phyloP scores from a whole-genome alignment of 306 rosid species.

The Prosopis cineraria region DNA sequence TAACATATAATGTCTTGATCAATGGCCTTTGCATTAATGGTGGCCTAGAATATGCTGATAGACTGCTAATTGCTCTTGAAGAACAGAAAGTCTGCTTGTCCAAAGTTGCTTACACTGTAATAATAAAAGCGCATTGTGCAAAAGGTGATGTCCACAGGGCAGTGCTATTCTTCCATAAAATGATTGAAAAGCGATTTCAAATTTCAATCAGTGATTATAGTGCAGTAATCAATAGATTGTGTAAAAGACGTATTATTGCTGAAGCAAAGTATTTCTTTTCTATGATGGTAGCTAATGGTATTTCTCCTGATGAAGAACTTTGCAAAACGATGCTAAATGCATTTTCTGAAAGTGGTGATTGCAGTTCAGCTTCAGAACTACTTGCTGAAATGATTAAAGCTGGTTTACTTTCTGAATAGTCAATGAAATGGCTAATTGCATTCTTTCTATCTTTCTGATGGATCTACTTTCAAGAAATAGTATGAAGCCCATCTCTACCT shows the following conservation, averaged over 20 bases:
- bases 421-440: conserved; percentile 14
- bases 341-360: conserved; percentile 35
- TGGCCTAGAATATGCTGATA: conserved; percentile 49
- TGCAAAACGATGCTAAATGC: conserved; percentile 49
- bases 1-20: conserved; percentile 42
- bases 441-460: neutral
- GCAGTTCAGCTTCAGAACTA: conserved; percentile 42
- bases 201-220: conserved; percentile 9
- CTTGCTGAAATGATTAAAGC: conserved; percentile 49
- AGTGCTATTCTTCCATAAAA: conserved; percentile 17
- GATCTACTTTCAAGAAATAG: neutral
- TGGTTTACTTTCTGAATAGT: conserved; percentile 40
- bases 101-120: conserved; percentile 11
- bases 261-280: conserved; percentile 51
- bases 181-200: conserved; percentile 8
- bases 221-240: conserved; percentile 42
- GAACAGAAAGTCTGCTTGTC: conserved; percentile 16
- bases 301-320: conserved; percentile 39
- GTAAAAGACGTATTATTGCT: conserved; percentile 47
- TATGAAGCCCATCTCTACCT: neutral
- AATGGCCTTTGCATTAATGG: conserved; percentile 60
- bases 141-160: conserved; percentile 12
- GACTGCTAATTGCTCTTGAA: conserved; percentile 11
- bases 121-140: conserved; percentile 16
- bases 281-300: conserved; percentile 55